Evolutionary conservation across 1,139 yeast genomes (phyloP).

Genomic region (Saccharomyces hybrid): DNA sequence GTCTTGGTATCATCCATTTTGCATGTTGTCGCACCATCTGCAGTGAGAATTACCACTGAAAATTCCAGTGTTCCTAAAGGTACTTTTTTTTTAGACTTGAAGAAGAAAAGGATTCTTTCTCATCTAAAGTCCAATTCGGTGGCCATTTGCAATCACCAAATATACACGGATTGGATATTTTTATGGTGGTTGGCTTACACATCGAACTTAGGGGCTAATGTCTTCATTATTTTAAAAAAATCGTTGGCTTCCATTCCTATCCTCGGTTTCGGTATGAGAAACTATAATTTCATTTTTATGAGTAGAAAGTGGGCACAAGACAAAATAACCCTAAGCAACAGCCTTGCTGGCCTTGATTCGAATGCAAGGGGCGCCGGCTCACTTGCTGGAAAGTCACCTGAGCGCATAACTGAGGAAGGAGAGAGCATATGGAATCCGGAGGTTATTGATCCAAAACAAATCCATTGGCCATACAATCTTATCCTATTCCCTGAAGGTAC

Average conservation of each 20-base stretch:
- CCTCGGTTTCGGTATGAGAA: constrained; percentile 81
- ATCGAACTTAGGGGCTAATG: constrained; percentile 52
- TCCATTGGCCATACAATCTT: constrained; percentile 43
- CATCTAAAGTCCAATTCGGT: constrained; percentile 20
- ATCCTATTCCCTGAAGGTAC: constrained; percentile 94
- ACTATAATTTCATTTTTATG: constrained; percentile 70
- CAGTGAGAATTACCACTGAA: constrained; percentile 28
- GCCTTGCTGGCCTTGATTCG: constrained; percentile 49
- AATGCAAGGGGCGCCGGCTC: constrained; percentile 42
- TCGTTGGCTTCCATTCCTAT: constrained; percentile 69
- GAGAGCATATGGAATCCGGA: constrained; percentile 23
- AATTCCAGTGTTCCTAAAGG: constrained; percentile 22
- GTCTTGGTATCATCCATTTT: constrained; percentile 24
- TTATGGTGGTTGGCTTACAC: constrained; percentile 83
- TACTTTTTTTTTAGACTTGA: constrained; percentile 18
- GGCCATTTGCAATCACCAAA: constrained; percentile 69
- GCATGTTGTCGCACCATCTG: constrained; percentile 28
- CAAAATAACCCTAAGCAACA: constrained; percentile 48
- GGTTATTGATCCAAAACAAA: constrained; percentile 30
- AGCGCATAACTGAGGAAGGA: constrained; percentile 18
- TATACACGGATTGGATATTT: constrained; percentile 90
- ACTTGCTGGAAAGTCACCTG: constrained; percentile 38
- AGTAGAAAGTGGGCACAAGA: constrained; percentile 77
- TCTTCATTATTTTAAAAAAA: constrained; percentile 69
- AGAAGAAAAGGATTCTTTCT: constrained; percentile 20